phyloP scores from a whole-genome alignment of 768 basidiomycete genomes.

The Fistulinella prunicolor region DNA sequence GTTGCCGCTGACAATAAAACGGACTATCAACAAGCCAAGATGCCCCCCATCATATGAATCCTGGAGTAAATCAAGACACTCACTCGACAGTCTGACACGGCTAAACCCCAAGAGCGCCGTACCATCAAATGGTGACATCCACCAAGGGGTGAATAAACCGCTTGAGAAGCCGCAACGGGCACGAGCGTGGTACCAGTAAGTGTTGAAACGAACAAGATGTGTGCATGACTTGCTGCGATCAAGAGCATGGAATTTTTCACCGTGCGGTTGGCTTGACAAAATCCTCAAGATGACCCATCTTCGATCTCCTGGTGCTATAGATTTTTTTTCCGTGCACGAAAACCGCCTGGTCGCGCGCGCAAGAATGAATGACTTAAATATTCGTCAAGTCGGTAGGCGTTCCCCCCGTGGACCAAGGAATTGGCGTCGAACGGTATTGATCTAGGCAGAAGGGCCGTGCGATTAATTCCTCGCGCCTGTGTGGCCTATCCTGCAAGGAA shows the following conservation, averaged over 20 bases:
- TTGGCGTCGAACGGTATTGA: background rate
- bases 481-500: background rate
- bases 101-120: background rate
- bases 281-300: slow-evolving; percentile 3
- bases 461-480: background rate
- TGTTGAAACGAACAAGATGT: slow-evolving; percentile 18
- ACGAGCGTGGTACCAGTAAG: slow-evolving; percentile 20
- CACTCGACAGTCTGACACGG: slow-evolving; percentile 21
- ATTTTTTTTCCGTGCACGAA: slow-evolving; percentile 1
- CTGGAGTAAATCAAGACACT: slow-evolving; percentile 33
- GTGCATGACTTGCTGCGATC: slow-evolving; percentile 21
- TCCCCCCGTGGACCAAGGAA: background rate
- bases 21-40: slow-evolving; percentile 4
- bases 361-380: too few species aligned
- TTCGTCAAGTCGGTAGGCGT: too few species aligned
- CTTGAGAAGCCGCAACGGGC: slow-evolving; percentile 15
- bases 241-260: slow-evolving; percentile 27
- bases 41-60: slow-evolving; percentile 23
- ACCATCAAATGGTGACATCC: slow-evolving; percentile 4
- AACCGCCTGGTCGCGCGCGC: background rate
- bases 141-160: slow-evolving; percentile 11
- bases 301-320: slow-evolving; percentile 3
- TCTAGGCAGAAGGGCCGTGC: slow-evolving; percentile 10
- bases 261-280: slow-evolving; percentile 18
- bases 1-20: background rate